Evolutionary conservation across 1,284 basidiomycete genomes (phyloP), one percentile per base, ranked within the genome.

Genomic region (Neolentinus lepideus): DNA sequence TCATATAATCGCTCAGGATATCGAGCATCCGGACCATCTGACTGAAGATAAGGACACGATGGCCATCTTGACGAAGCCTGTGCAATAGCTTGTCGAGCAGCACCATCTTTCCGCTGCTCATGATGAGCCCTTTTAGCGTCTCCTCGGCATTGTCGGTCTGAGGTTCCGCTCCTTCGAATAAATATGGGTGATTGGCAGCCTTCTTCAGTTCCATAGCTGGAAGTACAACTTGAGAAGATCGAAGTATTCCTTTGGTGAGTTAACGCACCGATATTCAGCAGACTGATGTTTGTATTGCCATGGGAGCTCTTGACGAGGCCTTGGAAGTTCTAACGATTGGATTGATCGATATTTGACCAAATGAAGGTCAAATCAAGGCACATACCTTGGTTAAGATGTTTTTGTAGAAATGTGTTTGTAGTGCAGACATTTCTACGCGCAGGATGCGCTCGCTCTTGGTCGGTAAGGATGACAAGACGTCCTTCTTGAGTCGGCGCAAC

Each of bases 11-110:
- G 59, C 91, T 95, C 62, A 99, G 83, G 69, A 99, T 99, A 71
- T 99, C 97, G 38, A 99, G 83, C 84, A 99, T 93, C 59, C 96
- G 88, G 52, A 99, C 96, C 97, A 99, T 99, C 72, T 99, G 97
- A 65, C 93, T 96, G 79, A 99, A 99, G 68, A 99, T 98, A 61
- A 99, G 81, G 50, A 98, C 95, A 54, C 97, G 91, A 66, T 99
- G 96, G 1, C 92, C 92, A 66, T 95, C 93, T 58, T 85, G 85
- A 67, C 92, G 92, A 57, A 99, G 83, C 54, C 93, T 85, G 26
- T 81, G 83, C 21, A 99, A 84, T 19, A 99, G 84, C 70, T 94
- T 93, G 76, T 99, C 97, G 52, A 99, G 85, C 33, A 97, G 78
- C 46, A 98, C 96, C 83, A 99, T 86, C 77, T 99, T 99, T 54